Conservation (phyloP, 495 filamentous ascomycete species). For the Lineolata rhizophorae region DNA sequence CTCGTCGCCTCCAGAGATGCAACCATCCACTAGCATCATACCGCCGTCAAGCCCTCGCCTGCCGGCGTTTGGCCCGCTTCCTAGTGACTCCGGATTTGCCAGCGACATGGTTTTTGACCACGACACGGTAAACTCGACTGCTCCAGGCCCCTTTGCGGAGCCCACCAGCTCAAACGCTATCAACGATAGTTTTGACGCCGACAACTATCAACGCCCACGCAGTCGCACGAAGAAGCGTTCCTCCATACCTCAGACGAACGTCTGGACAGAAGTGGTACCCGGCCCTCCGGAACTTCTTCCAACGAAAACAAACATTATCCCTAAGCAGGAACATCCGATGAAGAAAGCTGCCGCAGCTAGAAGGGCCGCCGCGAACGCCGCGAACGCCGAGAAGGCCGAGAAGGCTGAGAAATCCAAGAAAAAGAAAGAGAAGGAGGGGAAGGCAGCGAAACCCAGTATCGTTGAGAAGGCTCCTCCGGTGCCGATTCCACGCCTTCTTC, state of each 20-base stretch:
- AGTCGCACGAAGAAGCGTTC: neutral
- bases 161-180: neutral
- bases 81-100: conserved; percentile 10
- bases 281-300: too few relatives aligned
- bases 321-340: too few relatives aligned
- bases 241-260: neutral
- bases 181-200: neutral
- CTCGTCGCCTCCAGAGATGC: conserved; percentile 11
- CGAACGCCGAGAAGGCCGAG: too few relatives aligned
- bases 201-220: neutral
- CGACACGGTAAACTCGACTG: neutral
- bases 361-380: too few relatives aligned
- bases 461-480: too few relatives aligned
- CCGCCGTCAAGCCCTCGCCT: conserved; percentile 11
- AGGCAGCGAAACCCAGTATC: too few relatives aligned
- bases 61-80: conserved; percentile 5
- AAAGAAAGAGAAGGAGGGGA: too few relatives aligned
- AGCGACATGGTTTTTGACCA: conserved; percentile 6
- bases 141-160: neutral
- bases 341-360: too few relatives aligned
- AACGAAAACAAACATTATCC: too few relatives aligned
- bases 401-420: too few relatives aligned
- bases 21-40: conserved; percentile 1
- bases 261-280: too few relatives aligned
- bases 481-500: too few relatives aligned